A percentile compares a stretch with the other conserved stretches of the same genome.
Evolutionary conservation across 2,329 filamentous ascomycete species (phyloP).

Genomic region (Cordyceps militaris): DNA sequence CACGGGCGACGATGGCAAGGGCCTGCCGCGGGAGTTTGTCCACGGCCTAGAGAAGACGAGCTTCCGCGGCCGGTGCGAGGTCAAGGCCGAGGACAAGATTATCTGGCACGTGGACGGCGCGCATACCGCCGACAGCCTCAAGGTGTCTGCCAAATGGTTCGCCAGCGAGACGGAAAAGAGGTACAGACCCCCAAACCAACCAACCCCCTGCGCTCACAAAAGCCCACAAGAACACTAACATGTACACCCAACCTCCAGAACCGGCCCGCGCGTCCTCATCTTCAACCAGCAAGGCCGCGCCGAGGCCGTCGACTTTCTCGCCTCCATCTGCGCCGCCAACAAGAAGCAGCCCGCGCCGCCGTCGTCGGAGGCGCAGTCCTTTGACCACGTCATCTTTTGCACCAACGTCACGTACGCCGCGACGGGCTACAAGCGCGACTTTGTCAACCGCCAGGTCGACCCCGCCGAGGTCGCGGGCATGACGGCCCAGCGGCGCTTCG

Average conservation of each 20-base stretch:
- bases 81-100: constrained; percentile 47
- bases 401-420: constrained; percentile 59
- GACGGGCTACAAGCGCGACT: constrained; percentile 48
- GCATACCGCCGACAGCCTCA: constrained; percentile 85
- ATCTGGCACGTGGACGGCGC: constrained; percentile 89
- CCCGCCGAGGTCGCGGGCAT: constrained; percentile 44
- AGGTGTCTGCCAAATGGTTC: constrained; percentile 78
- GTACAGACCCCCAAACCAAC: constrained; percentile 14
- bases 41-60: constrained; percentile 67
- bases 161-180: constrained; percentile 38
- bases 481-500: constrained; percentile 46
- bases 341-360: constrained; percentile 15
- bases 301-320: constrained; percentile 47
- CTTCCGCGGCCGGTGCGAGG: constrained; percentile 73
- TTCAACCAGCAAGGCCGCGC: constrained; percentile 76
- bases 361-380: constrained; percentile 31
- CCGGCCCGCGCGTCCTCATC: constrained; percentile 52
- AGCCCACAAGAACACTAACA: neutral
- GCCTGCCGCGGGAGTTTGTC: constrained; percentile 57
- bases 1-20: constrained; percentile 18
- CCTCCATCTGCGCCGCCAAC: constrained; percentile 34
- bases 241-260: constrained; percentile 16
- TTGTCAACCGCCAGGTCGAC: constrained; percentile 49
- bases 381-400: constrained; percentile 75
- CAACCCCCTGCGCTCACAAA: no score